A percentile compares a stretch with the other conserved stretches of the same genome.
Evolutionary conservation across 257 asterid genomes (phyloP).

Genomic region (Ophiorrhiza pumila): DNA sequence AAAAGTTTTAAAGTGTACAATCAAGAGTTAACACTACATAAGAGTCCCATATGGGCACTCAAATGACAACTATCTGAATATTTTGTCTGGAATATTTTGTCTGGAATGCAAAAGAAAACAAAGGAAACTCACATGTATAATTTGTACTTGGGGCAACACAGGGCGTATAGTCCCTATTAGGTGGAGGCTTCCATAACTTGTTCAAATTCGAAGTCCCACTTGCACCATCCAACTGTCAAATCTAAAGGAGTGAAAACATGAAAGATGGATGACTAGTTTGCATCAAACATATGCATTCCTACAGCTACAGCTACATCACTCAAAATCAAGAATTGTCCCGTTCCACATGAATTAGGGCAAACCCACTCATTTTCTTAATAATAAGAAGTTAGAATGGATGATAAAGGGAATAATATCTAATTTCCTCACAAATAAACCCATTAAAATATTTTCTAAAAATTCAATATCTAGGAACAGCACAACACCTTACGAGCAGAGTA

Average conservation of each 20-base stretch:
- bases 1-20: conserved; percentile 16
- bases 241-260: conserved; percentile 80
- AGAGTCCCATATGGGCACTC: neutral
- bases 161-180: conserved; percentile 67
- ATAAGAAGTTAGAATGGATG: neutral
- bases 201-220: conserved; percentile 34
- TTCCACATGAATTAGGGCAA: conserved; percentile 8
- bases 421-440: neutral
- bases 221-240: conserved; percentile 75
- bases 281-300: conserved; percentile 21
- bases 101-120: conserved; percentile 3
- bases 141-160: conserved; percentile 61
- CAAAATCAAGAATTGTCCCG: conserved; percentile 12
- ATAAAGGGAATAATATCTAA: neutral
- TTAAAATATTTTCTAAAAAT: neutral
- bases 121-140: conserved; percentile 54
- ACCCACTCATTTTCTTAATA: neutral
- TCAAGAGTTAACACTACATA: conserved; percentile 7
- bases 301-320: conserved; percentile 7
- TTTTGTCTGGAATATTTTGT: no score
- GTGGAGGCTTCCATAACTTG: conserved; percentile 78
- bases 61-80: neutral
- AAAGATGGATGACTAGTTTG: conserved; percentile 45
- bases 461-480: conserved; percentile 12
- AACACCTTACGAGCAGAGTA: conserved; percentile 56